Conservation (phyloP, 345 rosid genomes). For the Acer negundo region DNA sequence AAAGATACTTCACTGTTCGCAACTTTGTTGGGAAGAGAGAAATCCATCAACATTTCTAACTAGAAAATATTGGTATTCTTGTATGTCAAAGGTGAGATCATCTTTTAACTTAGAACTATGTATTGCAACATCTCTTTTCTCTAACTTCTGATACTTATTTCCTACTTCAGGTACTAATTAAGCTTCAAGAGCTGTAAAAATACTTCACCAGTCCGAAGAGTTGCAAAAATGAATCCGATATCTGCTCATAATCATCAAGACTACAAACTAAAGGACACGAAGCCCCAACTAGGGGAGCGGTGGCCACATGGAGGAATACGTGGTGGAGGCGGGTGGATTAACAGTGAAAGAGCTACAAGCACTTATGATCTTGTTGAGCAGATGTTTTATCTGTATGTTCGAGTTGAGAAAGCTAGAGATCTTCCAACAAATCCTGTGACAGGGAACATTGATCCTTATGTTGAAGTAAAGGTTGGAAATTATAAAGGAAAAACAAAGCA, state of each 20-base stretch:
- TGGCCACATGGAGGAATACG: conserved; percentile 93
- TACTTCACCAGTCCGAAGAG: background rate
- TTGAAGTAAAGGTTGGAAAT: conserved; percentile 84
- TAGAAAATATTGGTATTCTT: conserved; percentile 7
- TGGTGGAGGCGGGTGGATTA: conserved; percentile 88
- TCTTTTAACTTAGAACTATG: background rate
- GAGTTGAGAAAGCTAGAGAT: conserved; percentile 84
- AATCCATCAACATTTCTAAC: background rate
- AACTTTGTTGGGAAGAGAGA: conserved; percentile 21
- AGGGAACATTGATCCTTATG: conserved; percentile 74
- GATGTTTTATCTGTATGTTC: conserved; percentile 77
- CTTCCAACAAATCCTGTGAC: conserved; percentile 74
- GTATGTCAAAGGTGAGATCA: conserved; percentile 1
- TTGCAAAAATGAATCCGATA: conserved; percentile 48
- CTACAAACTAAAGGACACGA: conserved; percentile 81
- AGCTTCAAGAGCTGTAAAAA: conserved; percentile 11
- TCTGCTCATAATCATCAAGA: conserved; percentile 58
- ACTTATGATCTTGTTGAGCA: conserved; percentile 92
- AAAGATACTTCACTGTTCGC: conserved; percentile 12
- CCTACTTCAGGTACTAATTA: background rate
- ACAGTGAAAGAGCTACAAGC: conserved; percentile 77
- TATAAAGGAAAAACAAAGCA: conserved; percentile 80
- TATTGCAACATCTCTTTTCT: conserved; percentile 4
- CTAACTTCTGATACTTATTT: background rate
- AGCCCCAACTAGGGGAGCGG: conserved; percentile 88